Evolutionary conservation across 1,139 yeast species (phyloP), one percentile per base, ranked within the genome.

Genomic region (Saccharomycopsis phalli): DNA sequence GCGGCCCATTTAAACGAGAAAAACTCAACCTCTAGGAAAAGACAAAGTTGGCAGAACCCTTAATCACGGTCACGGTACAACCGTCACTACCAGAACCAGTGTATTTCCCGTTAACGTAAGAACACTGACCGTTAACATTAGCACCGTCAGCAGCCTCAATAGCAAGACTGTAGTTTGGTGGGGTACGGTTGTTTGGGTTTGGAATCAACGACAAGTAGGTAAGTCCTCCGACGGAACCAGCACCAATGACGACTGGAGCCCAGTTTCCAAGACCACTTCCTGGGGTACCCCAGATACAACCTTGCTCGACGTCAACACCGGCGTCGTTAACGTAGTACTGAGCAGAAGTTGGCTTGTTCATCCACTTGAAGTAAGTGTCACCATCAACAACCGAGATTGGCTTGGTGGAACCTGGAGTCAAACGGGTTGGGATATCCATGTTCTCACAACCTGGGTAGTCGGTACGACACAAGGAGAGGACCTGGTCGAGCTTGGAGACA

Each of bases 371-470:
- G 67, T 81, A 81, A 45, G 63, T 51, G 49, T 67, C 72, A 54
- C 74, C 69, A 58, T 78, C 74, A 48, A 80, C 87, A 50, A 76
- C 81, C 38, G 86, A 68, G 49, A 76, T 69, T 46, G 79, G 77
- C 46, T 70, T 63, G 41, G 70, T 55, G 29, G 64, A 55, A 51
- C 86, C 86, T 40, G 76, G 76, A 38, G 62, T 56, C 50, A 81
- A 79, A 56, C 72, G 71, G 46, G 88, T 78, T 62, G 93, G 91
- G 49, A 81, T 70, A 58, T 74, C 82, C 93, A 81, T 81, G 66
- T 80, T 81, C 68, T 81, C 93, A 46, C 91, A 76, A 67, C 91
- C 91, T 58, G 93, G 91, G 66, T 81, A 81, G 62, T 81, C 93
- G 48, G 93, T 81, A 74, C 88, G 76, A 65, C 93, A 81, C 51